Conservation (phyloP, 148 eudicot genomes). For the Simmondsia chinensis region DNA sequence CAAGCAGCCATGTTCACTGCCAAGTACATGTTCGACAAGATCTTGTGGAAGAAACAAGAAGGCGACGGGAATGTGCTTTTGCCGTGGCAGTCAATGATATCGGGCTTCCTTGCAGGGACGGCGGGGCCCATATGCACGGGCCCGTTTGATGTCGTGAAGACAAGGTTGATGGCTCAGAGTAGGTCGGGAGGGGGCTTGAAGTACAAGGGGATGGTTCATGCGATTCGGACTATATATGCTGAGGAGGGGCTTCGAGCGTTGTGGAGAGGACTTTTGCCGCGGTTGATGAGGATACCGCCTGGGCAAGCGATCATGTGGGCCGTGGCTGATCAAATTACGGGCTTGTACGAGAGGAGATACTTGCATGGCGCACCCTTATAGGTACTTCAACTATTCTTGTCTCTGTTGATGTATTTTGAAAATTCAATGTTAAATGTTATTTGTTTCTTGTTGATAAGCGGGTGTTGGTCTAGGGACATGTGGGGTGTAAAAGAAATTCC, state of each 20-base stretch:
- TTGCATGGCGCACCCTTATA: constrained; percentile 27
- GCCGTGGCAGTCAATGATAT: constrained; percentile 96
- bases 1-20: constrained; percentile 97
- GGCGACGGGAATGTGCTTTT: constrained; percentile 73
- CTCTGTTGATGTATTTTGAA: not conserved
- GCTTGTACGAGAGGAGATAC: constrained; percentile 78
- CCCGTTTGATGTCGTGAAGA: constrained; percentile 93
- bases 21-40: constrained; percentile 56
- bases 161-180: constrained; percentile 92
- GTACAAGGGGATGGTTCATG: constrained; percentile 87
- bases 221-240: constrained; percentile 55
- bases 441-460: no score
- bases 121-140: constrained; percentile 93
- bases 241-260: constrained; percentile 82
- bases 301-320: constrained; percentile 99
- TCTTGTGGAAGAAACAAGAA: constrained; percentile 80
- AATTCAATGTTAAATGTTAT: no score
- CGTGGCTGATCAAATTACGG: constrained; percentile 87
- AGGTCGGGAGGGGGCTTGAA: constrained; percentile 44
- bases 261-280: constrained; percentile 88
- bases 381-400: not conserved
- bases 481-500: no score
- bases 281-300: constrained; percentile 96
- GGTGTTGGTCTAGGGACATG: no score
- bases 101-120: constrained; percentile 94